phyloP scores from a whole-genome alignment of 768 basidiomycete species.

The Coprinopsis cinerea region DNA sequence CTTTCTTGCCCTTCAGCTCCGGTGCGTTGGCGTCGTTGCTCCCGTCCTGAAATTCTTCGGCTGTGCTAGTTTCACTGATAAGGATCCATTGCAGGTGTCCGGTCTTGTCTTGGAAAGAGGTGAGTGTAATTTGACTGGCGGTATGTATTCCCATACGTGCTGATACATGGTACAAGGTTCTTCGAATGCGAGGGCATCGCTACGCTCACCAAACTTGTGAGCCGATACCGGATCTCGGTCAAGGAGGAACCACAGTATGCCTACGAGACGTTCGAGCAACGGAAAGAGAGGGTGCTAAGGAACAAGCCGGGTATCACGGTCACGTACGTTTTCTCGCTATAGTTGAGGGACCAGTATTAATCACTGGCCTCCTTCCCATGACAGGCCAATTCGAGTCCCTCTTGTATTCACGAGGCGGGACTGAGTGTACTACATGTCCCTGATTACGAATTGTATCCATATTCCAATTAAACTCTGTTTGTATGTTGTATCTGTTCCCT shows the following conservation, averaged over 20 bases:
- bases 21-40: slow-evolving; percentile 8
- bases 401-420: slow-evolving; percentile 13
- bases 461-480: slow-evolving; percentile 4
- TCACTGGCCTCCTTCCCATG: neutral
- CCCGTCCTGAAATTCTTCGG: neutral
- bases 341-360: neutral
- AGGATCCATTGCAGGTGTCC: slow-evolving; percentile 23
- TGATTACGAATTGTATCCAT: too few relatives aligned
- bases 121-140: slow-evolving; percentile 13
- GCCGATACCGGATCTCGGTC: slow-evolving; percentile 40
- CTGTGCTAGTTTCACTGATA: neutral
- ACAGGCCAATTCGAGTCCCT: slow-evolving; percentile 23
- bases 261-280: slow-evolving; percentile 39
- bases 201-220: slow-evolving; percentile 43
- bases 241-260: slow-evolving; percentile 47
- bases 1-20: slow-evolving; percentile 13
- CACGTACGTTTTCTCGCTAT: slow-evolving; percentile 30
- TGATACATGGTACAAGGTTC: slow-evolving; percentile 28
- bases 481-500: neutral
- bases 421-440: too few relatives aligned
- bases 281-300: slow-evolving; percentile 35
- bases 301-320: slow-evolving; percentile 33
- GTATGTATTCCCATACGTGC: neutral
- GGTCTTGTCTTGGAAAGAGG: slow-evolving; percentile 42
- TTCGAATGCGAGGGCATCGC: slow-evolving; percentile 49